Conservation (phyloP, 345 rosid species). For the Carallia pectinifolia region DNA sequence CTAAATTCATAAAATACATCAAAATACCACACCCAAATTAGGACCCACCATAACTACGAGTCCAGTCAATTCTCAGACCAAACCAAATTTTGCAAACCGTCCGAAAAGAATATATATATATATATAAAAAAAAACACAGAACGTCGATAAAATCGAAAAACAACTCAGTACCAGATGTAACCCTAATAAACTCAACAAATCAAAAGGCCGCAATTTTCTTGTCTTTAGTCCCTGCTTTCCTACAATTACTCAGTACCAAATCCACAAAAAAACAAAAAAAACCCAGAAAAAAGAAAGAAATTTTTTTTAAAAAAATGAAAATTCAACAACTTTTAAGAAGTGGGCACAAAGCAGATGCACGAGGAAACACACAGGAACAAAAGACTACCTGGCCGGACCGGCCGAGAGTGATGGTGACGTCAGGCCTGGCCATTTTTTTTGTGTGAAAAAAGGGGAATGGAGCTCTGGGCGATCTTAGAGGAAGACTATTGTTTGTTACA, state of each 20-base stretch:
- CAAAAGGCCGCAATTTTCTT: background rate
- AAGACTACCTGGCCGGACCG: slow-evolving; percentile 38
- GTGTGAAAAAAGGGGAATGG: background rate
- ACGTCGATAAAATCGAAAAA: background rate
- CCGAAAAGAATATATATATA: background rate
- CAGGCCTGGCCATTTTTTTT: slow-evolving; percentile 25
- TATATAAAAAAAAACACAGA: background rate
- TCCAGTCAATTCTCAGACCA: background rate
- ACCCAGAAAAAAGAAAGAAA: background rate
- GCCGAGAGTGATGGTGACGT: slow-evolving; percentile 42
- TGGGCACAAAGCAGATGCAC: background rate
- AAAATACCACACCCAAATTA: background rate
- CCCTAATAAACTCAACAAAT: background rate
- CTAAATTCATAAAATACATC: background rate
- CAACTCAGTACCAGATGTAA: background rate
- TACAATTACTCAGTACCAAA: background rate
- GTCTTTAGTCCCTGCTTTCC: background rate
- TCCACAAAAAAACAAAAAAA: background rate
- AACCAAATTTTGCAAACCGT: background rate
- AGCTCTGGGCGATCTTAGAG: background rate
- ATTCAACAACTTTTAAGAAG: background rate
- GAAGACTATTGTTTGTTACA: background rate
- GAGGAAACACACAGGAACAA: background rate
- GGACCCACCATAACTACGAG: background rate
- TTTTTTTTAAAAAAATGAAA: background rate